Percentiles rank a stretch among this genome's conserved stretches.
Evolutionary conservation across 2,329 filamentous ascomycete genomes (phyloP).

Genomic region (Fusarium hostae): DNA sequence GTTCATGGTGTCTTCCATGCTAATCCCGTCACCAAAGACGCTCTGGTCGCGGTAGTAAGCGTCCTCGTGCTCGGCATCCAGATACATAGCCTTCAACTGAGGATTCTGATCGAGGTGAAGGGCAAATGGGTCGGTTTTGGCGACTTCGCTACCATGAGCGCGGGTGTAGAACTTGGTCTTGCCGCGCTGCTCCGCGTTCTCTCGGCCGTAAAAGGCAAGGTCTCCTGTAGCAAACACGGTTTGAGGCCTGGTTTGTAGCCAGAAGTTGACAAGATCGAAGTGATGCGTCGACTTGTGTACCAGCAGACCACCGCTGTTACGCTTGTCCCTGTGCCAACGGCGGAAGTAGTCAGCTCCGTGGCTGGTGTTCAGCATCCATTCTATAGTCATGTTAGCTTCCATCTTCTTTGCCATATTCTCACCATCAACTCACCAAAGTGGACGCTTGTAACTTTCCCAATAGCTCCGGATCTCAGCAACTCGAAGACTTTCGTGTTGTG

Average conservation of each 20-base stretch:
- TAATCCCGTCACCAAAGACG: constrained; percentile 71
- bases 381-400: constrained; percentile 33
- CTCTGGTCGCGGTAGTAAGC: constrained; percentile 70
- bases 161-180: constrained; percentile 62
- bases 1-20: constrained; percentile 73
- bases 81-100: constrained; percentile 68
- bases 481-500: constrained; percentile 71
- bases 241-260: constrained; percentile 65
- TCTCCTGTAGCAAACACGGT: constrained; percentile 69
- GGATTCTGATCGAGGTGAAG: constrained; percentile 63
- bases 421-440: constrained; percentile 56
- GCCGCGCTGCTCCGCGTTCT: constrained; percentile 68
- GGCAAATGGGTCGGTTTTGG: constrained; percentile 67
- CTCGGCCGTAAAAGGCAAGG: constrained; percentile 68
- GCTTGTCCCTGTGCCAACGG: constrained; percentile 71
- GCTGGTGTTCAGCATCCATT: constrained; percentile 71
- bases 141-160: constrained; percentile 61
- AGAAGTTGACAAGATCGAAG: constrained; percentile 72
- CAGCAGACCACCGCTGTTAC: constrained; percentile 67
- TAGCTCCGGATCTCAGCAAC: constrained; percentile 63
- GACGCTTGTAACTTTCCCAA: constrained; percentile 66
- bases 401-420: fast-evolving
- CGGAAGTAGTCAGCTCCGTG: constrained; percentile 73
- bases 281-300: constrained; percentile 73
- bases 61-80: constrained; percentile 72